Conservation (phyloP, 1,139 yeast species). For the Saccharomyces pastorianus region DNA sequence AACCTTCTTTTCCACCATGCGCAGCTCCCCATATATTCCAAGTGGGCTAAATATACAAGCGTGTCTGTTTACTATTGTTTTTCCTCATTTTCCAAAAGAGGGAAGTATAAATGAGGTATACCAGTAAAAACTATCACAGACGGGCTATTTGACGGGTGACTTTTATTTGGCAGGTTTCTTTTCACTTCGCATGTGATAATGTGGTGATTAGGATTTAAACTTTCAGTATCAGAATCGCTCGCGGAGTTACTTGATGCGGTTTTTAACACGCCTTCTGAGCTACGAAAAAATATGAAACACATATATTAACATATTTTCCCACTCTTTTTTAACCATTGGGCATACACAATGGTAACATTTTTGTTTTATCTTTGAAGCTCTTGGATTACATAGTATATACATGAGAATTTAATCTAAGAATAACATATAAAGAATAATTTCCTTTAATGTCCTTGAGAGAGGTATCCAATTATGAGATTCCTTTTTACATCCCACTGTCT, state of each 20-base stretch:
- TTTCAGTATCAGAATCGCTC: neutral
- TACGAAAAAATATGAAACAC: neutral
- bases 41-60: too few relatives aligned
- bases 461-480: slow-evolving; percentile 29
- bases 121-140: too few relatives aligned
- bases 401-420: too few relatives aligned
- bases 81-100: too few relatives aligned
- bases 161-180: neutral
- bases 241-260: neutral
- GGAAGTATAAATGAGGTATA: too few relatives aligned
- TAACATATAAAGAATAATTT: too few relatives aligned
- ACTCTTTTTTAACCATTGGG: too few relatives aligned
- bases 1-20: too few relatives aligned
- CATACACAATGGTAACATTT: neutral
- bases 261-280: neutral
- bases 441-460: slow-evolving; percentile 14
- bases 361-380: neutral
- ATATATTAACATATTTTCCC: neutral
- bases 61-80: too few relatives aligned
- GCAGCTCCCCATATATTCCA: too few relatives aligned
- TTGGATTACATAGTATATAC: neutral
- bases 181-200: neutral
- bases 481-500: slow-evolving; percentile 33
- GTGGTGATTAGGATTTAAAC: neutral
- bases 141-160: too few relatives aligned